phyloP scores from a whole-genome alignment of 1,284 basidiomycete species.

The Neolentinus lepideus region DNA sequence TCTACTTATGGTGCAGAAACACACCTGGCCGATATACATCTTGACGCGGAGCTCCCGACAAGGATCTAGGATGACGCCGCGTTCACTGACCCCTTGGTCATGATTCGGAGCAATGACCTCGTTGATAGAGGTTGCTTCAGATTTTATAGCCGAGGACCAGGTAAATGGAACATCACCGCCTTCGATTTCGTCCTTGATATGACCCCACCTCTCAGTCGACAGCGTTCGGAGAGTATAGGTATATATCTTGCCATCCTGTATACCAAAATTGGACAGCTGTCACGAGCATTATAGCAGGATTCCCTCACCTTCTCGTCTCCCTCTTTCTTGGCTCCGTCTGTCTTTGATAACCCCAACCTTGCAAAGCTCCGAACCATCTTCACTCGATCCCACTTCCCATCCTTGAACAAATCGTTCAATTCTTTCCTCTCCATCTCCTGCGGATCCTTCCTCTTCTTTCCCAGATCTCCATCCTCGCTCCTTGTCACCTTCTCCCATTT shows the following conservation, averaged over 20 bases:
- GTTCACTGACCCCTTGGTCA: constrained; percentile 16
- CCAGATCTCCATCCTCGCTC: constrained; percentile 31
- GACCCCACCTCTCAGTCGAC: constrained; percentile 36
- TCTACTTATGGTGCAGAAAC: constrained; percentile 9
- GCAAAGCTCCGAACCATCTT: constrained; percentile 79
- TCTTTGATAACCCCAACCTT: constrained; percentile 38
- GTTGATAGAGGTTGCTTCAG: constrained; percentile 36
- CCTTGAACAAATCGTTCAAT: constrained; percentile 37
- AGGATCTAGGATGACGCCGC: constrained; percentile 58
- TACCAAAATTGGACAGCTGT: constrained; percentile 2
- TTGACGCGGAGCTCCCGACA: constrained; percentile 72
- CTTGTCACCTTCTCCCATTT: constrained; percentile 51
- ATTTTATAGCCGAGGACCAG: constrained; percentile 21
- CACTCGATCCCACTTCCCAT: constrained; percentile 55
- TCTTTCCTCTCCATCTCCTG: constrained; percentile 29
- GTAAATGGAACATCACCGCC: constrained; percentile 14
- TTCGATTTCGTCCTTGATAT: constrained; percentile 19
- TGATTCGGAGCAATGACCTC: constrained; percentile 23
- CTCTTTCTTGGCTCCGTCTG: constrained; percentile 25
- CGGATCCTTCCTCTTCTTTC: constrained; percentile 25
- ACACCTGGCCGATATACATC: constrained; percentile 68
- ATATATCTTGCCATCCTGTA: constrained; percentile 32
- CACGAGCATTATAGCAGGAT: constrained; percentile 4
- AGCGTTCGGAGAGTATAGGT: constrained; percentile 39
- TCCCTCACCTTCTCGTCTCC: constrained; percentile 21